These are phyloP conservation scores for Colletotrichum kahawae DNA, from an alignment of 2,329 filamentous ascomycete genomes.

Conservation along the genomic window DNA sequence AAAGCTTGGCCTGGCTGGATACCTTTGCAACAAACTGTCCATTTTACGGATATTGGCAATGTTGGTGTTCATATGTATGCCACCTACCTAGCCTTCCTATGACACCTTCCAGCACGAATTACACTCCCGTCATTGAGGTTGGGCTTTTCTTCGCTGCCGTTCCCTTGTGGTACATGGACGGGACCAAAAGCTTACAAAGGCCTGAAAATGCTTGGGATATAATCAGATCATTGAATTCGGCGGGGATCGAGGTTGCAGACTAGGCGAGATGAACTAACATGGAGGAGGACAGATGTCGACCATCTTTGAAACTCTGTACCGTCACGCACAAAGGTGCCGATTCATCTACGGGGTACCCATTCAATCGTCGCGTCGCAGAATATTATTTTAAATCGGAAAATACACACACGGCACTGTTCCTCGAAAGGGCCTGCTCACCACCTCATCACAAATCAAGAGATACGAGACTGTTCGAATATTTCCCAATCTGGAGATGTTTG, in stretches of 20 bases:
- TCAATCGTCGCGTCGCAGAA: neutral
- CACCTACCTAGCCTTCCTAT: conserved; percentile 20
- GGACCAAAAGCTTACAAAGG: neutral
- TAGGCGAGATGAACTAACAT: neutral
- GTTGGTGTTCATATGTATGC: conserved; percentile 29
- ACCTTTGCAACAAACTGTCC: conserved; percentile 26
- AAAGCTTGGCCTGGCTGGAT: conserved; percentile 24
- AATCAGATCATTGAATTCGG: neutral
- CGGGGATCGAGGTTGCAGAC: neutral
- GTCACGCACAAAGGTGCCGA: neutral
- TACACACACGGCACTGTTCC: neutral
- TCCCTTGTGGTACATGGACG: neutral
- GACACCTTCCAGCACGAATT: conserved; percentile 2
- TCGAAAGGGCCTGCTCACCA: neutral
- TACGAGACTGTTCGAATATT: neutral
- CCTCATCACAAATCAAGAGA: neutral
- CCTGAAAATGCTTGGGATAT: neutral
- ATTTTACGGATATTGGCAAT: conserved; percentile 24
- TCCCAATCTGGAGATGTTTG: neutral
- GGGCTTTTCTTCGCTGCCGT: neutral
- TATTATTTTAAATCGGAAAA: neutral
- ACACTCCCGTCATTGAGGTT: neutral
- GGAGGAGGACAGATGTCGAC: neutral
- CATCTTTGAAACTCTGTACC: neutral
- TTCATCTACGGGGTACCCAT: neutral